Conservation (phyloP, 345 rosid genomes). For the Turritis glabra region DNA sequence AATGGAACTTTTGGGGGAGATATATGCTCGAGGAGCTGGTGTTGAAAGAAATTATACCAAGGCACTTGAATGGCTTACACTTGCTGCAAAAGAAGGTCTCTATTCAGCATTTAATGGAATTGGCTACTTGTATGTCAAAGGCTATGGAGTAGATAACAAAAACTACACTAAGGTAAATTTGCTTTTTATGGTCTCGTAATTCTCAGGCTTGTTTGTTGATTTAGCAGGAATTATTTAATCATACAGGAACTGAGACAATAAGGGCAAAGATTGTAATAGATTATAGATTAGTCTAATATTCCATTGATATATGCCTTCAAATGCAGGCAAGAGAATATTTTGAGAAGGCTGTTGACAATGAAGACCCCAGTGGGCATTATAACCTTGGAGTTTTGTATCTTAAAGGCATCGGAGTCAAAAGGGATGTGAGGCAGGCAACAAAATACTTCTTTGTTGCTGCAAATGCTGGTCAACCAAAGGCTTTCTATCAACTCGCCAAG, state of each 20-base stretch:
- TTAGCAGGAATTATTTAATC: neutral
- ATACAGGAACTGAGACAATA: neutral
- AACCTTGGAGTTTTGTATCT: slow-evolving; percentile 93
- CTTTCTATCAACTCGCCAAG: slow-evolving; percentile 95
- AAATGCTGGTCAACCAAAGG: slow-evolving; percentile 95
- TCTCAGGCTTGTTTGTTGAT: neutral
- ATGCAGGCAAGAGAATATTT: slow-evolving; percentile 92
- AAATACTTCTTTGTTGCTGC: slow-evolving; percentile 78
- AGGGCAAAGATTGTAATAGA: neutral
- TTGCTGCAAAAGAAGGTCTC: slow-evolving; percentile 78
- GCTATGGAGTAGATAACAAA: slow-evolving; percentile 94
- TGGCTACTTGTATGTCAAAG: slow-evolving; percentile 95
- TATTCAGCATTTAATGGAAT: slow-evolving; percentile 92
- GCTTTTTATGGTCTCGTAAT: neutral
- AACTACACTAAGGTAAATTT: slow-evolving; percentile 83
- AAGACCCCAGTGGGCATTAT: slow-evolving; percentile 87
- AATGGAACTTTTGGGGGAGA: slow-evolving; percentile 97
- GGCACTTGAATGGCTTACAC: slow-evolving; percentile 91
- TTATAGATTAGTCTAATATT: neutral
- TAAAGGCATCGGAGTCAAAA: slow-evolving; percentile 86
- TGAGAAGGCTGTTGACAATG: slow-evolving; percentile 82
- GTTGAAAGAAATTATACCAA: slow-evolving; percentile 95
- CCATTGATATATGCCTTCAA: slow-evolving; percentile 12
- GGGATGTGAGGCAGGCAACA: slow-evolving; percentile 82
- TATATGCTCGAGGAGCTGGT: slow-evolving; percentile 97